These are phyloP conservation scores for Salix udensis DNA, from an alignment of 345 rosid species.

Conservation along the genomic window DNA sequence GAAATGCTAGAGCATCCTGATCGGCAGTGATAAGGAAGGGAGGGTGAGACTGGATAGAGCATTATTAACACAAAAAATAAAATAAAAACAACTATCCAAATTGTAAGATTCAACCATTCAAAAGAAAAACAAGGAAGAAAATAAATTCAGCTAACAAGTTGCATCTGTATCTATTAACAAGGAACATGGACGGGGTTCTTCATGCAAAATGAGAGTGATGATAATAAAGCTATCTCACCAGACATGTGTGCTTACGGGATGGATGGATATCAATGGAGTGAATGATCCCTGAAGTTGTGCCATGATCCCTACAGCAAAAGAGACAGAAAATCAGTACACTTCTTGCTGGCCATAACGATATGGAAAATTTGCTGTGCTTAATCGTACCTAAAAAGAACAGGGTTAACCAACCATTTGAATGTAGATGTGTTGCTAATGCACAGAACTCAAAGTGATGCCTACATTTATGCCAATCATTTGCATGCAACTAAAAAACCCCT, in stretches of 20 bases:
- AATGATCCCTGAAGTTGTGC: slow-evolving; percentile 59
- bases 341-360: background rate
- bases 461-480: background rate
- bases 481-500: background rate
- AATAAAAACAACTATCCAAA: background rate
- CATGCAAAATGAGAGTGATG: background rate
- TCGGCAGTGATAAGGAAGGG: background rate
- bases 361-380: background rate
- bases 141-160: background rate
- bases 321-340: slow-evolving; percentile 1
- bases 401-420: background rate
- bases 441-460: background rate
- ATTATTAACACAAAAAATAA: background rate
- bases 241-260: slow-evolving; percentile 81
- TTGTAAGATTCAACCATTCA: background rate
- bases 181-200: background rate
- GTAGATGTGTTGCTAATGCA: too few species aligned
- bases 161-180: background rate
- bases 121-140: background rate
- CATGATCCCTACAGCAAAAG: slow-evolving; percentile 56
- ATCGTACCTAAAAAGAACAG: background rate
- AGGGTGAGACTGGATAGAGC: background rate
- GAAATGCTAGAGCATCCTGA: background rate
- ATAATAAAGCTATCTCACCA: slow-evolving; percentile 41
- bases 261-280: slow-evolving; percentile 91